Evolutionary conservation across 768 basidiomycete species (phyloP).

Genomic region (Suillus hirtellus): DNA sequence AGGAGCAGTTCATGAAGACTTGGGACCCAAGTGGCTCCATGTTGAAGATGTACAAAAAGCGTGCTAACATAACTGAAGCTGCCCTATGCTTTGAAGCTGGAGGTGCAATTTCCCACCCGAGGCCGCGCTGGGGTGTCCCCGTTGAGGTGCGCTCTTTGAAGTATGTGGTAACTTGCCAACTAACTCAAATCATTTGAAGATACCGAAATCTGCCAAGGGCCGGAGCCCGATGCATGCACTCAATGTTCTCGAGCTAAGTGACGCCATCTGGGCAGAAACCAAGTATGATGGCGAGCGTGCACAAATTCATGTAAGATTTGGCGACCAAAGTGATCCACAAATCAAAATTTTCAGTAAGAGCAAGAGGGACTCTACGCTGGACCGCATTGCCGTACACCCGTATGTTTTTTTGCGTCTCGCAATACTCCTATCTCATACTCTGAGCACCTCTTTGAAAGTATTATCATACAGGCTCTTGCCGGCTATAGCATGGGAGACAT

Average conservation of each 20-base stretch:
- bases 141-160: constrained; percentile 51
- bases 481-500: constrained; percentile 40
- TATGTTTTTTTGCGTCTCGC: constrained; percentile 19
- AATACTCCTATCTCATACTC: not conserved
- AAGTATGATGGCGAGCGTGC: constrained; percentile 97
- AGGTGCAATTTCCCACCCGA: constrained; percentile 23
- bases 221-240: constrained; percentile 59
- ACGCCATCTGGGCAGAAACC: constrained; percentile 76
- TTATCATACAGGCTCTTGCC: constrained; percentile 63
- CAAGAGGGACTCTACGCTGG: constrained; percentile 76
- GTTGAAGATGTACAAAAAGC: constrained; percentile 50
- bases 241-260: constrained; percentile 30
- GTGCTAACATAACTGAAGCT: constrained; percentile 61
- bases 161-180: too few relatives aligned
- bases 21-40: constrained; percentile 69
- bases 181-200: constrained; percentile 36
- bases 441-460: constrained; percentile 34
- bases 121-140: constrained; percentile 56
- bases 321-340: constrained; percentile 34
- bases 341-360: constrained; percentile 91
- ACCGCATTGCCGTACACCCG: constrained; percentile 67
- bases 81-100: constrained; percentile 44
- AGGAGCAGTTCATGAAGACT: constrained; percentile 62
- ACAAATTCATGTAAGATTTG: constrained; percentile 79
- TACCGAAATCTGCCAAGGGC: constrained; percentile 85